Conservation (phyloP, 805 yeast species). For the Cyberlindnera xishuangbannaensis region DNA sequence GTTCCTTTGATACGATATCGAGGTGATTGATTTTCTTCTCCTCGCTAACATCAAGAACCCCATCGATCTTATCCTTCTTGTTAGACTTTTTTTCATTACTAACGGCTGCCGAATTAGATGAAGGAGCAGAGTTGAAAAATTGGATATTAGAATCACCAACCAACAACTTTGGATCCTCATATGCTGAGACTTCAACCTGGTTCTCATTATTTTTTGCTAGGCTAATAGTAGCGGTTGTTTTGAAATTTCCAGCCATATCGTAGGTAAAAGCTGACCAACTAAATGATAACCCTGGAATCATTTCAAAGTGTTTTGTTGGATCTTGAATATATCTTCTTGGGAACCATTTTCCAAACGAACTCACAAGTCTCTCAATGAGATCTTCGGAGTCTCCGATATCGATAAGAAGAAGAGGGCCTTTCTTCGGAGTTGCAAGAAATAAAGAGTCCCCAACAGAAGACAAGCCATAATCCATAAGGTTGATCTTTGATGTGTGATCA, state of each 20-base stretch:
- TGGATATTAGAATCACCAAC: no score
- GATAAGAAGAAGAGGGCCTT: conserved; percentile 1
- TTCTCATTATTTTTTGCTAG: neutral
- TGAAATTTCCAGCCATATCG: neutral
- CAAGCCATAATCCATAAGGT: conserved; percentile 3
- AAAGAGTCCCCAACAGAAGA: neutral
- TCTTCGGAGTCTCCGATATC: neutral
- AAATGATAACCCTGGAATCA: neutral
- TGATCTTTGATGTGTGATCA: no score
- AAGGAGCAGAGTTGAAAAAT: no score
- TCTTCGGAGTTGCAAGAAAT: conserved; percentile 1
- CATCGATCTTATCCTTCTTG: no score
- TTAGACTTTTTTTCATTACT: no score
- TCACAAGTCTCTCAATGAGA: conserved; percentile 1
- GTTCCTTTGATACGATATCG: no score
- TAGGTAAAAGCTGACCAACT: neutral
- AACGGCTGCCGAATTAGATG: no score
- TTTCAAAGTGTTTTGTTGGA: neutral
- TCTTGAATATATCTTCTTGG: neutral
- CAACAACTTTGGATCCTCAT: no score
- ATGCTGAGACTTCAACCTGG: no score
- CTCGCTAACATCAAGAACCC: no score
- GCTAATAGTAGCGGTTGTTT: neutral
- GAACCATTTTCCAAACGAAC: conserved; percentile 4
- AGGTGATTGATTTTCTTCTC: no score